Percentiles rank a stretch among this genome's conserved stretches.
Evolutionary conservation across 345 rosid genomes (phyloP).

Genomic region (Murraya paniculata): DNA sequence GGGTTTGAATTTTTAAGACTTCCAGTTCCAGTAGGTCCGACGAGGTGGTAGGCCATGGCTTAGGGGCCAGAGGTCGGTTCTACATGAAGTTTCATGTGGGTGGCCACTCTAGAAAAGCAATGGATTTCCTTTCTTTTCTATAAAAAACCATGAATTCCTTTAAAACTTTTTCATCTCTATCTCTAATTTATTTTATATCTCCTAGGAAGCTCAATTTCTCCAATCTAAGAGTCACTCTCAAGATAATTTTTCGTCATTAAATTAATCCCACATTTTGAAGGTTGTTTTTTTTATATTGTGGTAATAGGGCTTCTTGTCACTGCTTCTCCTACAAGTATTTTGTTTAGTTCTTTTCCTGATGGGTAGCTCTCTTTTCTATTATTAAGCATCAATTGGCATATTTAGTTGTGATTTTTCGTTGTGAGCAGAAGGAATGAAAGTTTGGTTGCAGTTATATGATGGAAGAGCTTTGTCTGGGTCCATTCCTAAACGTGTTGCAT

Average conservation of each 20-base stretch:
- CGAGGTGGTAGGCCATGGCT: too few relatives aligned
- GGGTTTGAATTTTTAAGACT: not conserved
- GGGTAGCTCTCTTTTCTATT: not conserved
- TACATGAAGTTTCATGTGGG: not conserved
- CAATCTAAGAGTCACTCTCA: not conserved
- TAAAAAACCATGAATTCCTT: not conserved
- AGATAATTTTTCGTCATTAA: not conserved
- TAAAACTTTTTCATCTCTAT: not conserved
- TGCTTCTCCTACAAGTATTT: not conserved
- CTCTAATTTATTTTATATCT: not conserved
- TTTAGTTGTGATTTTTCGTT: conserved; percentile 10
- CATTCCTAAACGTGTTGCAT: conserved; percentile 74
- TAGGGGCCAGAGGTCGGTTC: too few relatives aligned
- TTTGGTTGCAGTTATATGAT: conserved; percentile 64
- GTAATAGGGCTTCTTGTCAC: not conserved
- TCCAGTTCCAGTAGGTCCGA: too few relatives aligned
- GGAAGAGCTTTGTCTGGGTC: conserved; percentile 75
- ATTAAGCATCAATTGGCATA: not conserved
- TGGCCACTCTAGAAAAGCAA: not conserved
- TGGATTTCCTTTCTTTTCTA: not conserved
- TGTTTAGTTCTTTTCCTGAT: not conserved
- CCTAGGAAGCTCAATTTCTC: not conserved
- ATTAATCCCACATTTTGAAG: not conserved
- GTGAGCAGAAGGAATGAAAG: conserved; percentile 82
- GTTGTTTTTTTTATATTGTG: not conserved